Conservation (phyloP, 2,329 filamentous ascomycete species). For the Mycosphaerella arachidis region DNA sequence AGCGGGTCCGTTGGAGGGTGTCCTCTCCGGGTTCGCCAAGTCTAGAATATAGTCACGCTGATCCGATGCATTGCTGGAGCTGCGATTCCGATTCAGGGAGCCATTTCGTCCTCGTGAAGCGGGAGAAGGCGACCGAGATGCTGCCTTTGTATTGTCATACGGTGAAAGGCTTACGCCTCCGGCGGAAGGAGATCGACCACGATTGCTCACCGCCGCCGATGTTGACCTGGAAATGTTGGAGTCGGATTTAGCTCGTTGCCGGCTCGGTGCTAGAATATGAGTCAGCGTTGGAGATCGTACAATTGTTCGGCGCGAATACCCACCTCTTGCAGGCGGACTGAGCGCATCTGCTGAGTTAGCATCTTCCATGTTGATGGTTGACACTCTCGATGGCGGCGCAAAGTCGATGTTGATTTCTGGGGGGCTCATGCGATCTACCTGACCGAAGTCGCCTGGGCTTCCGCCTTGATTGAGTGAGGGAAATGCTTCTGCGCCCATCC, state of each 20-base stretch:
- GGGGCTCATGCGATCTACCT: slow-evolving; percentile 74
- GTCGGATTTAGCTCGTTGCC: slow-evolving; percentile 58
- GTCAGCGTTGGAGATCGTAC: slow-evolving; percentile 4
- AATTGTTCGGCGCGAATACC: slow-evolving; percentile 31
- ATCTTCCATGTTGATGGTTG: slow-evolving; percentile 42
- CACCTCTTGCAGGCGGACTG: slow-evolving; percentile 68
- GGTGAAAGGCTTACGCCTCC: slow-evolving; percentile 40
- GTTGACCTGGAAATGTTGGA: slow-evolving; percentile 49
- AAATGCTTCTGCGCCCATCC: slow-evolving; percentile 45
- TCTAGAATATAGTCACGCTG: slow-evolving; percentile 79
- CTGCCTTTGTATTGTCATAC: slow-evolving; percentile 30
- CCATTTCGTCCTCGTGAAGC: slow-evolving; percentile 27
- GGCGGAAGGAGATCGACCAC: slow-evolving; percentile 34
- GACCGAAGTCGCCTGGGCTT: slow-evolving; percentile 51
- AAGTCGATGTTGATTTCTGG: slow-evolving; percentile 93
- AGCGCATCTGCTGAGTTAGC: slow-evolving; percentile 66
- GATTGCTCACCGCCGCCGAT: slow-evolving; percentile 35
- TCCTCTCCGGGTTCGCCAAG: slow-evolving; percentile 81
- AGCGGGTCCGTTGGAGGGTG: slow-evolving; percentile 56
- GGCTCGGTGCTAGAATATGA: slow-evolving; percentile 31
- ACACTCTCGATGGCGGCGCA: slow-evolving; percentile 62
- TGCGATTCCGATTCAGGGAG: slow-evolving; percentile 41
- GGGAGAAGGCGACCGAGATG: slow-evolving; percentile 44
- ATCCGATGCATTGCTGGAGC: slow-evolving; percentile 49
- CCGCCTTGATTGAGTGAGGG: slow-evolving; percentile 40